Conservation (phyloP, 306 rosid genomes). For the Hippophae tibetana region DNA sequence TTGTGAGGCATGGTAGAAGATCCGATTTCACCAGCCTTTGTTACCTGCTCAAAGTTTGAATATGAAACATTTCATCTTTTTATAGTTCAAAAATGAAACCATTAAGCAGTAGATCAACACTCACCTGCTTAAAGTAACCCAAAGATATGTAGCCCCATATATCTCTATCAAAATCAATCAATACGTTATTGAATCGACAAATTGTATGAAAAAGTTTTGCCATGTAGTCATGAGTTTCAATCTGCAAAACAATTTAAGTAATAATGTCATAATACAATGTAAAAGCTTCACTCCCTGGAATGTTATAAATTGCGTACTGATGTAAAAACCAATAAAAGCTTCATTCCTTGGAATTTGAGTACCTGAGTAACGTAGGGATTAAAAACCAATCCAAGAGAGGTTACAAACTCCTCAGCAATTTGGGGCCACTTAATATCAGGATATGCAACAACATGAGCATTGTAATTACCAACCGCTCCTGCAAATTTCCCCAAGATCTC, state of each 20-base stretch:
- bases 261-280: conserved; percentile 17
- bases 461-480: conserved; percentile 95
- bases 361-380: conserved; percentile 83
- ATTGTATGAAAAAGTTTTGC: conserved; percentile 61
- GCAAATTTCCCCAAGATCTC: conserved; percentile 84
- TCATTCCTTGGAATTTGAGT: conserved; percentile 8
- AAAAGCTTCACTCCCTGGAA: neutral
- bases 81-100: neutral
- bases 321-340: neutral
- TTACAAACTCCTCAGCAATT: conserved; percentile 61
- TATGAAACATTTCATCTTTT: neutral
- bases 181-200: conserved; percentile 60
- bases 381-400: conserved; percentile 66
- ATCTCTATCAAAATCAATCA: conserved; percentile 77
- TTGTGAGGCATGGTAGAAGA: conserved; percentile 96
- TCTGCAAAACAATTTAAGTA: conserved; percentile 38
- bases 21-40: conserved; percentile 70
- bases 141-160: conserved; percentile 81
- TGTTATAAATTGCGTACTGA: neutral
- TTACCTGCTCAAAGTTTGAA: conserved; percentile 21
- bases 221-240: conserved; percentile 92
- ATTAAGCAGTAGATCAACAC: neutral
- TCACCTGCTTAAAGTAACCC: conserved; percentile 87
- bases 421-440: conserved; percentile 63
- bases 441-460: conserved; percentile 85